Evolutionary conservation across 305 asterid genomes (phyloP), one percentile per base, ranked within the genome.

Genomic region (Solanum hybrid): DNA sequence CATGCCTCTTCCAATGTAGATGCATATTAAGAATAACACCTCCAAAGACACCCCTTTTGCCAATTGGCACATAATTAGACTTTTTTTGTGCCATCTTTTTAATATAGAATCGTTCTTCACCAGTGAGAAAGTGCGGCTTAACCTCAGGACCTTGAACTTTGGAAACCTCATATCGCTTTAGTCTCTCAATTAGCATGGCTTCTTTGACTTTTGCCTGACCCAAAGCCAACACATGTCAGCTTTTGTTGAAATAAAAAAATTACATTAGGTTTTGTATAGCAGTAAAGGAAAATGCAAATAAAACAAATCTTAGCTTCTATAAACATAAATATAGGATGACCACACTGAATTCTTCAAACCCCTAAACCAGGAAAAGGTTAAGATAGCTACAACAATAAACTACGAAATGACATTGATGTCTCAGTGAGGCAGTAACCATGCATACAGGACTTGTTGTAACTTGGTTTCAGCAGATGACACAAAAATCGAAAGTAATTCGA

Each of bases 111-210:
- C 34, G 34, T 34, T 60, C 71, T 60, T 60, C 71, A 60, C 71
- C 71, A 19, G 71, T 60, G 71, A 60, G 71, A 60, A 60, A 19
- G 5, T 60, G 71, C 5, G 71, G 78, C 78, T 72, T 92, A 22
- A 97, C 96, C 88, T 90, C 78, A 71, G 98, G 99, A 35, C 99
- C 99, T 92, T 96, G 97, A 90, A 94, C 96, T 93, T 92, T 94
- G 89, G 97, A 88, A 87, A 97, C 99, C 90, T 97, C 98, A 84
- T 96, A 96, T 66, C 94, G 93, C 89, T 95, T 94, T 85, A 97
- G 94, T 92, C 98, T 94, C 91, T 96, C 98, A 37, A 95, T 92
- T 88, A 96, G 90, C 88, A 92, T 89, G 87, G 94, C 94, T 91
- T 97, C 98, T 93, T 97, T 97, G 86, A 89, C 91, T 93, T 91